phyloP scores from a whole-genome alignment of 176 grass and related monocot species.

The Oryza nivara region DNA sequence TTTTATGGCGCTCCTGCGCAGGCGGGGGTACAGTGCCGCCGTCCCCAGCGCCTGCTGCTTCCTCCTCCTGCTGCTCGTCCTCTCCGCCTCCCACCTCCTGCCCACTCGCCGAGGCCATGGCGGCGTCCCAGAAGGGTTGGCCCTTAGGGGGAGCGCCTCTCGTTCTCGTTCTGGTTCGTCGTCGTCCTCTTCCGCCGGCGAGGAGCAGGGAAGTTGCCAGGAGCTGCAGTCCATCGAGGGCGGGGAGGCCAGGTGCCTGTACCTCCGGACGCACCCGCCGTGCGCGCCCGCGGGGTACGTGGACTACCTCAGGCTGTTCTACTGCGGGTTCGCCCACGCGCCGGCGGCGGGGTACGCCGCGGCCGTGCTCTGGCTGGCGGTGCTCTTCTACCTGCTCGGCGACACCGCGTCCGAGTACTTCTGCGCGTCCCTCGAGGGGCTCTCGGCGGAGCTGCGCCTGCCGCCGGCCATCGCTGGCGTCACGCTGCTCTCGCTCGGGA shows the following conservation, averaged over 20 bases:
- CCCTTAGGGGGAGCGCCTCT: not conserved
- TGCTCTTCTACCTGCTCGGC: slow-evolving; percentile 90
- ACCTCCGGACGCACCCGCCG: slow-evolving; percentile 50
- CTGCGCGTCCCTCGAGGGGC: slow-evolving; percentile 73
- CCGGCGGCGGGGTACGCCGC: slow-evolving; percentile 46
- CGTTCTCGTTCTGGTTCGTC: not conserved
- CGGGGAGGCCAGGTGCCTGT: slow-evolving; percentile 44
- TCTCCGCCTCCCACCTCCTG: slow-evolving; percentile 16
- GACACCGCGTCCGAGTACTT: slow-evolving; percentile 89
- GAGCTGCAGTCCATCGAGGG: slow-evolving; percentile 42
- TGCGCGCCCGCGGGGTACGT: slow-evolving; percentile 68
- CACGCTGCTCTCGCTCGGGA: slow-evolving; percentile 85
- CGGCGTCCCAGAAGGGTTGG: not conserved
- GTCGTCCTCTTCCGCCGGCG: not conserved
- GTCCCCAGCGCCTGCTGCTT: slow-evolving; percentile 56
- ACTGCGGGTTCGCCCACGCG: slow-evolving; percentile 50
- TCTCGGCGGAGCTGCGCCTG: slow-evolving; percentile 62
- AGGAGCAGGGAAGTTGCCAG: slow-evolving; percentile 44
- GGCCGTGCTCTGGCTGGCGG: slow-evolving; percentile 57
- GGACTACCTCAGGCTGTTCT: slow-evolving; percentile 82
- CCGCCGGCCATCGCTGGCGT: slow-evolving; percentile 83
- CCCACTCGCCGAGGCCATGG: not conserved
- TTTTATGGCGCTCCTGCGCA: slow-evolving; percentile 58
- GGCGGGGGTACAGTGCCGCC: slow-evolving; percentile 50
- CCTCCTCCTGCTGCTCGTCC: slow-evolving; percentile 40